Conservation (phyloP, 768 basidiomycete genomes). For the Lactarius pseudohatsudake region DNA sequence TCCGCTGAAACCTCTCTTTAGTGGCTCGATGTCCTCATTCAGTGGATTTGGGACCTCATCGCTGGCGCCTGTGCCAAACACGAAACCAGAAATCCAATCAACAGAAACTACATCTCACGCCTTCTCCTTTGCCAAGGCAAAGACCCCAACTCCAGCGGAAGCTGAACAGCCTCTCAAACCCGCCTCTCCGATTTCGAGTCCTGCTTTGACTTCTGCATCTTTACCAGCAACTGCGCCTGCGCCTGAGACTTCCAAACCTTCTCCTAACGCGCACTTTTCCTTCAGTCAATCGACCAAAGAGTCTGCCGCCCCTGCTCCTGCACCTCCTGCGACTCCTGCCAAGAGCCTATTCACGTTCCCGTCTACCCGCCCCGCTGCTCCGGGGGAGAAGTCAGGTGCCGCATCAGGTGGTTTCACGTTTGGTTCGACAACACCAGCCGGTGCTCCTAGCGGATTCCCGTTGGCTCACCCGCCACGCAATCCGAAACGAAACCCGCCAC, state of each 20-base stretch:
- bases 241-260: conserved; percentile 14
- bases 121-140: conserved; percentile 14
- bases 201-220: conserved; percentile 8
- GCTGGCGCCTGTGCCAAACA: background rate
- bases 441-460: conserved; percentile 16
- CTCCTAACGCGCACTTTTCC: conserved; percentile 5
- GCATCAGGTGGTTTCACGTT: conserved; percentile 24
- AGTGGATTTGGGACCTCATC: conserved; percentile 20
- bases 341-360: conserved; percentile 32
- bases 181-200: conserved; percentile 11
- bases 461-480: conserved; percentile 31
- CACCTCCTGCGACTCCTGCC: conserved; percentile 14
- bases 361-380: background rate
- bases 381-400: conserved; percentile 19
- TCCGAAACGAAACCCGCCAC: conserved; percentile 14
- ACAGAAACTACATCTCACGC: conserved; percentile 11
- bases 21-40: conserved; percentile 16
- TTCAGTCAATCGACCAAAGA: conserved; percentile 13
- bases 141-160: conserved; percentile 1
- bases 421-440: conserved; percentile 17
- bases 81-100: conserved; percentile 7
- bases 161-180: conserved; percentile 24
- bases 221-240: background rate
- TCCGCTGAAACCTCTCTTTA: conserved; percentile 15
- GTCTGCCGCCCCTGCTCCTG: background rate